Conservation (phyloP, 2,329 filamentous ascomycete genomes). For the Hymenoscyphus linearis region DNA sequence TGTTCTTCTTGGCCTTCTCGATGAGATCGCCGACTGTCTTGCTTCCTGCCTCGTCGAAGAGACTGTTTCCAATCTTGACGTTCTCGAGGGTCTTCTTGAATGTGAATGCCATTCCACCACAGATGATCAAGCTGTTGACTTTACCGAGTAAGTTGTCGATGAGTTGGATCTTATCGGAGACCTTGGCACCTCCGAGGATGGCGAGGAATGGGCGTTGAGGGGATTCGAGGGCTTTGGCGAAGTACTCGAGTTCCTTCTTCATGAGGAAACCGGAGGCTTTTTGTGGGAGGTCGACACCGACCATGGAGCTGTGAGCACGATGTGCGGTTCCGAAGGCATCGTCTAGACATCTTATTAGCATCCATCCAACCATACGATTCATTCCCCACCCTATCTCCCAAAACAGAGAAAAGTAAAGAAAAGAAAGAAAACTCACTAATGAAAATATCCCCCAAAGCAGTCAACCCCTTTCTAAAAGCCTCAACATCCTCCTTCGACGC, state of each 20-base stretch:
- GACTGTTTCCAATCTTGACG: slow-evolving; percentile 80
- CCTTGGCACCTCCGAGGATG: slow-evolving; percentile 96
- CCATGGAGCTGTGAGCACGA: slow-evolving; percentile 98
- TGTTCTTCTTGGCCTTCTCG: slow-evolving; percentile 94
- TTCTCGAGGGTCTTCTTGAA: slow-evolving; percentile 98
- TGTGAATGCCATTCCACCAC: slow-evolving; percentile 98
- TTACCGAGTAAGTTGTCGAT: slow-evolving; percentile 99
- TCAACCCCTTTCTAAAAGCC: slow-evolving; percentile 91
- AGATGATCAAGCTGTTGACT: slow-evolving; percentile 94
- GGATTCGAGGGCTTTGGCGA: slow-evolving; percentile 89
- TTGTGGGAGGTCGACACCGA: slow-evolving; percentile 89
- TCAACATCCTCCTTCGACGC: slow-evolving; percentile 90
- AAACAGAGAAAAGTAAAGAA: neutral
- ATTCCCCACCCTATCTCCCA: neutral
- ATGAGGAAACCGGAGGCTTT: slow-evolving; percentile 98
- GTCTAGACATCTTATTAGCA: slow-evolving; percentile 48
- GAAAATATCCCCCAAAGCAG: slow-evolving; percentile 89
- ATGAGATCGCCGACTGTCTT: slow-evolving; percentile 85
- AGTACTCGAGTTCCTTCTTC: slow-evolving; percentile 99
- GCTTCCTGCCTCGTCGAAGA: slow-evolving; percentile 91
- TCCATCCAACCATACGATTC: neutral
- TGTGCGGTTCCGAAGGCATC: slow-evolving; percentile 98
- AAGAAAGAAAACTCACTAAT: slow-evolving; percentile 65
- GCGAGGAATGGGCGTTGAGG: slow-evolving; percentile 95
- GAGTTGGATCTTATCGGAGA: slow-evolving; percentile 98